Base-by-base conservation (phyloP, 2,329 filamentous ascomycete species). In the Epichloe glyceriae region DNA sequence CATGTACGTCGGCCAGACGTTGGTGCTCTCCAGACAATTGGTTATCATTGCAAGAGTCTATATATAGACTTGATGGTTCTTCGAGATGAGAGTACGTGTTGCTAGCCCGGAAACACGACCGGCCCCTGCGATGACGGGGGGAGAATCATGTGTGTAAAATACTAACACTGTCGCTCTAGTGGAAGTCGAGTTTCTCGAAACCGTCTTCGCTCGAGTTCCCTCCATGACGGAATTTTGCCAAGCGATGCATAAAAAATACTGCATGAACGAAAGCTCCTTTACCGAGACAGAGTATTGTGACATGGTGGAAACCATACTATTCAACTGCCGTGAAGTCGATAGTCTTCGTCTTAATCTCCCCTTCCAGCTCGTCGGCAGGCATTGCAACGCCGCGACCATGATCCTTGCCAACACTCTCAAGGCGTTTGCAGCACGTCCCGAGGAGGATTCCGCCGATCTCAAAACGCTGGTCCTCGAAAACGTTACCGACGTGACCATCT, bases 31-130 rank as follows among this genome's bases (percentile, higher is more conserved):
- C 65, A 68, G 54, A 70, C 68, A 2, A 66, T 75, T 47, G 73
- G 71, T 2, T 65, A 67, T 33, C 63, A 73, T n/a, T 74, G 72
- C 64, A 70, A 70, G 55, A 70, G 72, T 33, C 57, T 78, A 4
- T 74, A 72, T 52, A 64, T 78, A 46, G 74, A 78, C 57, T 61
- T 78, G 59, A 76, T 74, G 71, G 67, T 76, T 15, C 60, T 78
- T 38, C 69, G 74, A 55, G 74, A 78, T 57, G 72, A 76, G 49
- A 58, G 74, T 76, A 62, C 55, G 69, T 49, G 17, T 55, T 38
- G 7, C 17, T 30, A 43, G 56, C 46, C 30, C 45, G 19, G n/a
- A 15, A 34, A n/a, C 2, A 15, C 30, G 30, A 11, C 3, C 26
- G 8, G 3, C 26, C 26, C 26, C 26, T 30, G 26, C 8, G 26